Conservation (phyloP, 768 basidiomycete species). For the Mycena epipterygia region DNA sequence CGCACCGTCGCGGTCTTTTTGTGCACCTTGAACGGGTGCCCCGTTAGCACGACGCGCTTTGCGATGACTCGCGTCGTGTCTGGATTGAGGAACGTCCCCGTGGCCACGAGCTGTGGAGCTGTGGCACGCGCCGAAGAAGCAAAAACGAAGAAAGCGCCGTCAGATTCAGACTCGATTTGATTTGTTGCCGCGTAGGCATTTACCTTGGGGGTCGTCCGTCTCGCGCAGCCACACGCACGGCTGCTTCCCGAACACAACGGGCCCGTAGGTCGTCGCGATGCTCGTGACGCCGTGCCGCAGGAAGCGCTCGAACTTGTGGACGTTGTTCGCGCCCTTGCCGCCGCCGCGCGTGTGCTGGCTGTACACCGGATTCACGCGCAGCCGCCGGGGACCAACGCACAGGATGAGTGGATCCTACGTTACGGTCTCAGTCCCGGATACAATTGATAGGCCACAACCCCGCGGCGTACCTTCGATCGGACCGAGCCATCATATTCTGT, state of each 20-base stretch:
- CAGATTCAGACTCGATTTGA: background rate
- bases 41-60: slow-evolving; percentile 95
- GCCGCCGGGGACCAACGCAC: slow-evolving; percentile 89
- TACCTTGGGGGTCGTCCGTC: slow-evolving; percentile 76
- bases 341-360: slow-evolving; percentile 94
- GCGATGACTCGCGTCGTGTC: slow-evolving; percentile 93
- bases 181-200: slow-evolving; percentile 33
- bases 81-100: slow-evolving; percentile 87
- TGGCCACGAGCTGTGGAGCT: slow-evolving; percentile 91
- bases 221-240: slow-evolving; percentile 85
- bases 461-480: slow-evolving; percentile 81
- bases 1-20: slow-evolving; percentile 97
- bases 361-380: slow-evolving; percentile 89
- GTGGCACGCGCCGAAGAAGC: slow-evolving; percentile 8
- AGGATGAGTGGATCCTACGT: slow-evolving; percentile 87
- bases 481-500: slow-evolving; percentile 94
- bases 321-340: slow-evolving; percentile 93
- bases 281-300: slow-evolving; percentile 84
- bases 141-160: background rate
- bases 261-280: slow-evolving; percentile 92
- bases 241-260: slow-evolving; percentile 88
- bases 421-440: slow-evolving; percentile 13
- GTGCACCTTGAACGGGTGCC: slow-evolving; percentile 97
- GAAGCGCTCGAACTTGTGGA: slow-evolving; percentile 96
- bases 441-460: background rate